phyloP scores from a whole-genome alignment of 163 green algal species.

The Picocystis sp. region DNA sequence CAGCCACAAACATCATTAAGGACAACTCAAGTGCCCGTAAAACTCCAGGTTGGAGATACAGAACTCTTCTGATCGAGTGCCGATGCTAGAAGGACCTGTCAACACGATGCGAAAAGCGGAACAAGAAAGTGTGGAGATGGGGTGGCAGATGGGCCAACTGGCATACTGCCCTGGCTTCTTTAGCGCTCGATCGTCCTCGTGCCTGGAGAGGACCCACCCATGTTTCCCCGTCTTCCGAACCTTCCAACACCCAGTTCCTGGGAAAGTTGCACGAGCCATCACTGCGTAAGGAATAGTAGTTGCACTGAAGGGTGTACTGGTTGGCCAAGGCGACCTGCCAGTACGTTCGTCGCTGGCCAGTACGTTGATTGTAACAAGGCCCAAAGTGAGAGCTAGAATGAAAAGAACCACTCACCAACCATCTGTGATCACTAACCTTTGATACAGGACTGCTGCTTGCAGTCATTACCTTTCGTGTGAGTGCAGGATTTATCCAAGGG shows the following conservation, averaged over 20 bases:
- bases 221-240: conserved; percentile 27
- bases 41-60: conserved; percentile 57
- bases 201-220: conserved; percentile 48
- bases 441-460: conserved; percentile 21
- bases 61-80: conserved; percentile 20
- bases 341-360: conserved; percentile 31
- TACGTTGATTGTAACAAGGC: conserved; percentile 15
- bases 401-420: conserved; percentile 36
- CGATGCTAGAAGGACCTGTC: conserved; percentile 21
- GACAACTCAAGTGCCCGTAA: conserved; percentile 44
- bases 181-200: conserved; percentile 41
- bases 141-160: conserved; percentile 53
- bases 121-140: conserved; percentile 37
- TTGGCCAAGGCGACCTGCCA: conserved; percentile 59
- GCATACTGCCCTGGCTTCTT: conserved; percentile 54
- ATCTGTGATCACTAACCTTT: conserved; percentile 45
- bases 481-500: conserved; percentile 64
- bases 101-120: conserved; percentile 53
- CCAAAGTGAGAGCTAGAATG: conserved; percentile 49
- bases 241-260: conserved; percentile 59
- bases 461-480: conserved; percentile 16
- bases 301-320: conserved; percentile 43
- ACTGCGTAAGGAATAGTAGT: conserved; percentile 67
- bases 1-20: too few species aligned
- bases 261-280: conserved; percentile 55